Evolutionary conservation across 805 yeast species (phyloP).

Genomic region (Cyberlindnera misumaiensis): DNA sequence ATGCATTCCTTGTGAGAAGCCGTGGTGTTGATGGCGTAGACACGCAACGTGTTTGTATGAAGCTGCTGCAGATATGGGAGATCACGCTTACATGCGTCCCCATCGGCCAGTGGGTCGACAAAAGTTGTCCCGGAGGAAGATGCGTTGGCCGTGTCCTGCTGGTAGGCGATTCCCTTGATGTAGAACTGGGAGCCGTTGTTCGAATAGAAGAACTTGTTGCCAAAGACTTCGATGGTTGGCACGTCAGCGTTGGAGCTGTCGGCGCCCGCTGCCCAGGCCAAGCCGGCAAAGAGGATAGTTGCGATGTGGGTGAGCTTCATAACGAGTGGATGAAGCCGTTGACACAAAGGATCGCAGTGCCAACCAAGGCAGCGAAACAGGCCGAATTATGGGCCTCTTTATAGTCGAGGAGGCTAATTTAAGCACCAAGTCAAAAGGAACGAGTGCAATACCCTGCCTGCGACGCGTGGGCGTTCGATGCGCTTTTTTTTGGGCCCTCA

Average conservation of each 20-base stretch:
- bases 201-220: slow-evolving; percentile 64
- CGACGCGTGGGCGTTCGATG: too few species aligned
- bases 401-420: too few species aligned
- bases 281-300: slow-evolving; percentile 1
- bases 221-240: slow-evolving; percentile 51
- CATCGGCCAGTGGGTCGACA: slow-evolving; percentile 66
- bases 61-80: slow-evolving; percentile 56
- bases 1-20: slow-evolving; percentile 66
- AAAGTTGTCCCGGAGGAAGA: slow-evolving; percentile 22
- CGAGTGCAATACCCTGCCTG: too few species aligned
- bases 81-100: slow-evolving; percentile 60
- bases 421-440: too few species aligned
- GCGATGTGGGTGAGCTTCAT: slow-evolving; percentile 4
- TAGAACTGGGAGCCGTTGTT: slow-evolving; percentile 70
- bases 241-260: slow-evolving; percentile 25
- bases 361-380: too few species aligned
- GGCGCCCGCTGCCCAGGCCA: slow-evolving; percentile 17
- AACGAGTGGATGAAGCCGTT: too few species aligned
- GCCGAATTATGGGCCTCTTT: too few species aligned
- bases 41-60: slow-evolving; percentile 63
- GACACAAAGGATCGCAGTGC: too few species aligned
- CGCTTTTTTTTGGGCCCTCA: too few species aligned
- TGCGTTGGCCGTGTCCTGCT: slow-evolving; percentile 48
- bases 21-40: slow-evolving; percentile 67
- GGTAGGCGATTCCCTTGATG: slow-evolving; percentile 73